Evolutionary conservation across 2,329 filamentous ascomycete species (phyloP), one percentile per base, ranked within the genome.

Genomic region (Tolypocladium cylindrosporum): DNA sequence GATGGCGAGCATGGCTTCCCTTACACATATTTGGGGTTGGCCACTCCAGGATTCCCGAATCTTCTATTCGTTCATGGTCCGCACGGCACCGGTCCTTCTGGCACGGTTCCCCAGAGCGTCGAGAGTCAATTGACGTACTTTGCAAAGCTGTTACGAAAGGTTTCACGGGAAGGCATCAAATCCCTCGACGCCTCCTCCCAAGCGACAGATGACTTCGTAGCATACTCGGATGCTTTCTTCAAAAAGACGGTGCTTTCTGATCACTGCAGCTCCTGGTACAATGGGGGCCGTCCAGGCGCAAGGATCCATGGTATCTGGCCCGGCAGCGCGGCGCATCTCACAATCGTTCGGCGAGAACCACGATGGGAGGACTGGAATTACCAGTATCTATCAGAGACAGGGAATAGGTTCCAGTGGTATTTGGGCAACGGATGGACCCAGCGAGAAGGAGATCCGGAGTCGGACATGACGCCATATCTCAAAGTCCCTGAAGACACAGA

Each of bases 181-280:
- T 77, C 82, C 0, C 79, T 90, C 7, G 68, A 69, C 1, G 85
- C 87, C 0, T 80, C 77, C 0, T 76, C 77, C 53, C 72, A 75
- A 37, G 87, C 87, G 0, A 74, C 86, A 0, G 85, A 88, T 45
- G 85, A 89, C 63, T 87, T 86, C 61, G 71, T 82, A 13, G 77
- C 79, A 56, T 87, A 85, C 68, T 76, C 74, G 34, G 78, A 84
- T 61, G 76, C 78, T 0, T 84, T 83, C 66, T 84, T 83, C 63
- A 68, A 72, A 0, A 77, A 70, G 27, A 84, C 80, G 0, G 80
- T 84, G 1, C 69, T 86, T 58, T 76, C 78, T 0, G 83, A 86
- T 56, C 80, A 82, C 58, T 90, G 87, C 67, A 84, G 81, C 45
- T 87, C 83, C 0, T 90, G 88, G 88, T 88, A 87, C 59, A 90